Base-by-base conservation (phyloP, 1,284 basidiomycete genomes). In the Cutaneotrichosporon mucoides region DNA sequence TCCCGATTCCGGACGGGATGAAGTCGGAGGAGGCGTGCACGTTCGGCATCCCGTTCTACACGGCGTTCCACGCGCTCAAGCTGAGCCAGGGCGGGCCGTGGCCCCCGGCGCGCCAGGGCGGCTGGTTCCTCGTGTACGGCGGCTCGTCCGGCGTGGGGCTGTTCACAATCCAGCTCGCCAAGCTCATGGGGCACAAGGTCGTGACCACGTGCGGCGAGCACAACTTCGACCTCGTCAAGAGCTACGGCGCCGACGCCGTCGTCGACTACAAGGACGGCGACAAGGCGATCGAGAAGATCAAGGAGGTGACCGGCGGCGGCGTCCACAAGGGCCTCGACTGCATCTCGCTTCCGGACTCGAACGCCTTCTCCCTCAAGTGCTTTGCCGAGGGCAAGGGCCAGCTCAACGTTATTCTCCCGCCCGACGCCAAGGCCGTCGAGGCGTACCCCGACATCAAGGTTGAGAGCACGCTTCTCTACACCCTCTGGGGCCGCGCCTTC, bases 81-180 rank as follows among this genome's bases (percentile, higher is more conserved):
- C 41, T 49, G 41, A 24, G 13, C 3, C 63, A 62, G 63, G 35
- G 53, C 35, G 10, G 11, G 33, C 55, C 52, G 0, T 65, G 57
- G 57, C 63, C 63, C 1, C 63, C 63, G n/a, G 60, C 49, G 2
- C 15, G 51, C 9, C 54, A 62, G 48, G 7, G 34, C 34, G 57
- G 66, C 15, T 70, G 68, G 56, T 65, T 76, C 59, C 66, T 82
- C 41, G 68, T 82, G 49, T 82, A 81, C 75, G 78, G 78, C 43
- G 81, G 80, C 10, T 72, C 80, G 9, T 76, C 78, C 6, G 70
- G 77, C 11, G 79, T 82, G 45, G 82, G 82, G 0, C 67, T 80
- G 46, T 82, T 76, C 66, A 78, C 79, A 2, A 65, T 82, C 43
- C 81, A 82, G 63, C 71, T 83, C 50, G 79, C 79, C 43, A 78